phyloP scores from a whole-genome alignment of 371 early-diverging fungal genomes.

The Actinomortierella wolfii region DNA sequence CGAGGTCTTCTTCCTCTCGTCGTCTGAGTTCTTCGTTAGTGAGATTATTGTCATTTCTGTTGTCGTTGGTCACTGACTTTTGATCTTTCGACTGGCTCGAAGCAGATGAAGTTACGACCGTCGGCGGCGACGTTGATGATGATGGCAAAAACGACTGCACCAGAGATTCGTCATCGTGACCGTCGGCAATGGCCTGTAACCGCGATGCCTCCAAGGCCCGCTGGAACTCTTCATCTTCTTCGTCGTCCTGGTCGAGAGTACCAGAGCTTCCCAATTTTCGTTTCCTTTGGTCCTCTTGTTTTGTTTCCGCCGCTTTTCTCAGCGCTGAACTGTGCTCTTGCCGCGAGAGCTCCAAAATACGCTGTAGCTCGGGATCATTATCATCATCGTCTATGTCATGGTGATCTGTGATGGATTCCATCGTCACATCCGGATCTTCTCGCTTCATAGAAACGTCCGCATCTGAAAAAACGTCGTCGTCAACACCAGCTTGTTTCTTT shows the following conservation, averaged over 20 bases:
- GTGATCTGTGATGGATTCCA: neutral
- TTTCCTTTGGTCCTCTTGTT: neutral
- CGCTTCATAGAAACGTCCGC: neutral
- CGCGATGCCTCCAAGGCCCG: constrained; percentile 29
- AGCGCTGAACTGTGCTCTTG: constrained; percentile 20
- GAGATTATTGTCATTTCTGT: neutral
- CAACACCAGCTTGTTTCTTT: neutral
- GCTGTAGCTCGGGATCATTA: constrained; percentile 9
- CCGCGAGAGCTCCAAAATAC: constrained; percentile 19
- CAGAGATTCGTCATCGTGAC: constrained; percentile 16
- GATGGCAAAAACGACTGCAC: too few relatives aligned
- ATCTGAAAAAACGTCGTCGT: neutral
- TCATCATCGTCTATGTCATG: neutral
- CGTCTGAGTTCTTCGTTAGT: constrained; percentile 2
- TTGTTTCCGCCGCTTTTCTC: constrained; percentile 17
- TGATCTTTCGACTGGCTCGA: neutral
- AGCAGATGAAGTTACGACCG: too few relatives aligned
- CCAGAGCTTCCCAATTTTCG: neutral
- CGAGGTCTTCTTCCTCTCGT: constrained; percentile 30
- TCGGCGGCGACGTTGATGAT: too few relatives aligned
- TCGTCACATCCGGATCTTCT: neutral
- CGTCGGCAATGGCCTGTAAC: constrained; percentile 33
- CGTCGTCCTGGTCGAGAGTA: neutral
- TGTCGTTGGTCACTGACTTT: neutral
- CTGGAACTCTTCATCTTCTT: constrained; percentile 37